Conservation (phyloP, 2,329 filamentous ascomycete genomes). For the Trichophyton simii region DNA sequence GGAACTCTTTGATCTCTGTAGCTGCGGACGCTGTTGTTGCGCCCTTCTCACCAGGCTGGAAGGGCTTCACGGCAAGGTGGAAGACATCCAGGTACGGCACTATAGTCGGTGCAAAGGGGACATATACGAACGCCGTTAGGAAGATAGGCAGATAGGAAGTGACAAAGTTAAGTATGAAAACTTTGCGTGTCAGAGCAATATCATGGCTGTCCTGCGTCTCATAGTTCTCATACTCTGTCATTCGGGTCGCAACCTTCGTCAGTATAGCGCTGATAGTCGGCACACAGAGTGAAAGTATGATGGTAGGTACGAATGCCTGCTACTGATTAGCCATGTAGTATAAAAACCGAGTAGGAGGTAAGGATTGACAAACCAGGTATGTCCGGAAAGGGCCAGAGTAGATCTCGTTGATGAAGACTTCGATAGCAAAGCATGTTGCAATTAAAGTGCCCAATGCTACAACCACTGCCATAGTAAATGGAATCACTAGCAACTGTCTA, state of each 20-base stretch:
- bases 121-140: constrained; percentile 85
- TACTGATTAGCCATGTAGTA: background rate
- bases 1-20: constrained; percentile 45
- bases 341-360: background rate
- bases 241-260: constrained; percentile 58
- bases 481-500: constrained; percentile 68
- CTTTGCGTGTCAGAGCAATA: constrained; percentile 74
- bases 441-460: constrained; percentile 68
- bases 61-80: constrained; percentile 57
- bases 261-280: constrained; percentile 67
- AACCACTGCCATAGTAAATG: constrained; percentile 66
- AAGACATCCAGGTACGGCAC: constrained; percentile 80
- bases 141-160: constrained; percentile 89
- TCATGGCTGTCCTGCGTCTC: constrained; percentile 75
- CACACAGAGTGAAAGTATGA: constrained; percentile 69
- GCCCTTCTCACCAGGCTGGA: constrained; percentile 64
- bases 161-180: constrained; percentile 93
- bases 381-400: constrained; percentile 81
- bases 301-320: constrained; percentile 74
- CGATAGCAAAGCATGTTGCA: constrained; percentile 74
- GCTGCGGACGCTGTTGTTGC: constrained; percentile 32
- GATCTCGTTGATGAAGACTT: constrained; percentile 90
- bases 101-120: constrained; percentile 74
- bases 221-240: constrained; percentile 85
- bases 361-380: constrained; percentile 51